A percentile compares a stretch with the other conserved stretches of the same genome.
These are phyloP conservation scores for Russula lepida DNA, from an alignment of 768 basidiomycete species.

Conservation along the genomic window DNA sequence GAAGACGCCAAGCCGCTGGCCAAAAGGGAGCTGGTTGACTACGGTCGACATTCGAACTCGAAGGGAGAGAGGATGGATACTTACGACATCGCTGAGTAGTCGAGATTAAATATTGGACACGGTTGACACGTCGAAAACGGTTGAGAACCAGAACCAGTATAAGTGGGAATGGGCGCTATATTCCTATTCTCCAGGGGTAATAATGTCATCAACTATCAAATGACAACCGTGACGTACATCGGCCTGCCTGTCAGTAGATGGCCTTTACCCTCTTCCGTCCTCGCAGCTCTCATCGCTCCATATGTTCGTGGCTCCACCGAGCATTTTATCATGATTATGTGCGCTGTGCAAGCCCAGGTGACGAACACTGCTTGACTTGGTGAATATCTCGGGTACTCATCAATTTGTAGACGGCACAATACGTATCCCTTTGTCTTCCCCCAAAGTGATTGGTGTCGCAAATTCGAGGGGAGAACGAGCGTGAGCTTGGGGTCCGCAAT, in stretches of 20 bases:
- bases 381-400: constrained; percentile 7
- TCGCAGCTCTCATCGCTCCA: background rate
- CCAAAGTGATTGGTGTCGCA: constrained; percentile 70
- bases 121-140: background rate
- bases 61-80: background rate
- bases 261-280: constrained; percentile 2
- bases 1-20: constrained; percentile 23
- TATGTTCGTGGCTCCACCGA: background rate
- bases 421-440: constrained; percentile 64
- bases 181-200: too few species aligned
- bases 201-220: background rate
- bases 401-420: constrained; percentile 43
- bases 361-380: background rate
- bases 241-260: constrained; percentile 15
- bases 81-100: background rate
- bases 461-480: constrained; percentile 69
- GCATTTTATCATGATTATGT: constrained; percentile 62
- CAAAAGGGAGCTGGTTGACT: constrained; percentile 14
- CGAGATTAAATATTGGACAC: background rate
- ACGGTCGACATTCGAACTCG: background rate
- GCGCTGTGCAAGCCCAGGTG: constrained; percentile 41
- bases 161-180: too few species aligned
- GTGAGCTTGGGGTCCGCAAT: constrained; percentile 31
- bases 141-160: background rate
- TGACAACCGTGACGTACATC: background rate